These are phyloP conservation scores for Raddia distichophylla DNA, from an alignment of 176 grass and related monocot species.

Conservation along the genomic window DNA sequence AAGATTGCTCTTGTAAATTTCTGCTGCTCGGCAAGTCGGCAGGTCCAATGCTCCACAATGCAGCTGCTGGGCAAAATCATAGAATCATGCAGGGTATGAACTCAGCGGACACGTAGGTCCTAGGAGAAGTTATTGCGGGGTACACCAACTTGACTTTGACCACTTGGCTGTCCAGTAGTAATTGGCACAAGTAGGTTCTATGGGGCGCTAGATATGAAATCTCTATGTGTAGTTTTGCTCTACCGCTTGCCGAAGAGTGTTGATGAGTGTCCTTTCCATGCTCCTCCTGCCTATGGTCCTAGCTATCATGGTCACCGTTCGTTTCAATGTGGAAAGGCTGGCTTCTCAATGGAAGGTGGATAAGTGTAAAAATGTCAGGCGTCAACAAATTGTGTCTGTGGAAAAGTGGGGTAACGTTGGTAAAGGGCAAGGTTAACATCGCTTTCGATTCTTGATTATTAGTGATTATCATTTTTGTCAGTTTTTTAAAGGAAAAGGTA, in stretches of 20 bases:
- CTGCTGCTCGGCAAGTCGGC: constrained; percentile 19
- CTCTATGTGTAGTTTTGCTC: constrained; percentile 33
- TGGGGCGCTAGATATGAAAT: constrained; percentile 32
- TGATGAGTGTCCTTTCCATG: constrained; percentile 34
- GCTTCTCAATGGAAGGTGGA: neutral
- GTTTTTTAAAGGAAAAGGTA: too few species aligned
- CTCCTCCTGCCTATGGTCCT: constrained; percentile 47
- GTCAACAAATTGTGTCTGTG: constrained; percentile 13
- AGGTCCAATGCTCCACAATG: constrained; percentile 13
- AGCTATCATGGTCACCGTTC: constrained; percentile 10
- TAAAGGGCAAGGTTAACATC: neutral
- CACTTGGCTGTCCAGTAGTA: constrained; percentile 34
- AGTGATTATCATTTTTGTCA: too few species aligned
- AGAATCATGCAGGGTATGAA: constrained; percentile 38
- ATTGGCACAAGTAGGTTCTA: constrained; percentile 30
- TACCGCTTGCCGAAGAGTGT: constrained; percentile 28
- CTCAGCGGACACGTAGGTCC: constrained; percentile 18
- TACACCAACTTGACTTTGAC: constrained; percentile 42
- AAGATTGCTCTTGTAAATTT: constrained; percentile 20
- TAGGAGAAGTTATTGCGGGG: constrained; percentile 41
- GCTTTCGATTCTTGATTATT: too few species aligned
- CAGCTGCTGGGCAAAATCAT: constrained; percentile 6
- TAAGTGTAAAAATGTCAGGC: constrained; percentile 3
- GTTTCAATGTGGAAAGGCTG: constrained; percentile 17
- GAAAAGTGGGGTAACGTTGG: neutral